Percentiles rank a stretch among this genome's conserved stretches.
Conservation (phyloP, 1,284 basidiomycete genomes). For the Phenoliferia sp. region DNA sequence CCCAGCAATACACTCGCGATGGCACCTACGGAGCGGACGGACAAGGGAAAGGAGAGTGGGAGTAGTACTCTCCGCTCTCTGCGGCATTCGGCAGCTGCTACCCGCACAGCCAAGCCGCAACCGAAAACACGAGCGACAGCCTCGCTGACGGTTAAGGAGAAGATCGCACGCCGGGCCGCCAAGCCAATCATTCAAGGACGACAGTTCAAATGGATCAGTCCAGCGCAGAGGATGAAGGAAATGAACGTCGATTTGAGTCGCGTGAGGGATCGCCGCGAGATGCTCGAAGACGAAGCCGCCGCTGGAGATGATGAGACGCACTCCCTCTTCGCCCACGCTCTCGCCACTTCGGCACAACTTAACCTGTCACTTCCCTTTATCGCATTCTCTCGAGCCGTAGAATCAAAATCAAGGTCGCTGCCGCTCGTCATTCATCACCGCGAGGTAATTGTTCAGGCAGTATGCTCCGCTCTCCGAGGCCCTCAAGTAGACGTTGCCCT, state of each 20-base stretch:
- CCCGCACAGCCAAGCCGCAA: too few relatives aligned
- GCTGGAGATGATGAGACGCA: slow-evolving; percentile 20
- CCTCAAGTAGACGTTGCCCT: slow-evolving; percentile 23
- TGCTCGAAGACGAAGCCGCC: slow-evolving; percentile 26
- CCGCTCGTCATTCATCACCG: slow-evolving; percentile 36
- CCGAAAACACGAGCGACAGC: slow-evolving; percentile 19
- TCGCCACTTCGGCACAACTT: slow-evolving; percentile 25
- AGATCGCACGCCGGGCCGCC: slow-evolving; percentile 17
- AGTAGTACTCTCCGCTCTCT: background rate
- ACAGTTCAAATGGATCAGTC: slow-evolving; percentile 26
- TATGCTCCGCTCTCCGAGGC: slow-evolving; percentile 22
- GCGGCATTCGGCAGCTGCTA: background rate
- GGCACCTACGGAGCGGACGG: background rate
- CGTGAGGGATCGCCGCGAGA: slow-evolving; percentile 24
- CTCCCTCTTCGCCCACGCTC: slow-evolving; percentile 28
- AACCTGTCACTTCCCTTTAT: slow-evolving; percentile 35
- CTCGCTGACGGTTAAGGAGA: slow-evolving; percentile 18
- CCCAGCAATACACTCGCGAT: too few relatives aligned
- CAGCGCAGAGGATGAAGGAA: slow-evolving; percentile 18
- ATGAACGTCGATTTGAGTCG: slow-evolving; percentile 29
- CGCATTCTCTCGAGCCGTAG: slow-evolving; percentile 26
- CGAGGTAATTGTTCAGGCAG: slow-evolving; percentile 21
- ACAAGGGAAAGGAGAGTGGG: background rate
- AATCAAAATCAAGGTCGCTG: slow-evolving; percentile 28
- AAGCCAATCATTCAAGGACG: slow-evolving; percentile 30